phyloP scores from a whole-genome alignment of 441 rosid species.

The Flueggea neowawraea region DNA sequence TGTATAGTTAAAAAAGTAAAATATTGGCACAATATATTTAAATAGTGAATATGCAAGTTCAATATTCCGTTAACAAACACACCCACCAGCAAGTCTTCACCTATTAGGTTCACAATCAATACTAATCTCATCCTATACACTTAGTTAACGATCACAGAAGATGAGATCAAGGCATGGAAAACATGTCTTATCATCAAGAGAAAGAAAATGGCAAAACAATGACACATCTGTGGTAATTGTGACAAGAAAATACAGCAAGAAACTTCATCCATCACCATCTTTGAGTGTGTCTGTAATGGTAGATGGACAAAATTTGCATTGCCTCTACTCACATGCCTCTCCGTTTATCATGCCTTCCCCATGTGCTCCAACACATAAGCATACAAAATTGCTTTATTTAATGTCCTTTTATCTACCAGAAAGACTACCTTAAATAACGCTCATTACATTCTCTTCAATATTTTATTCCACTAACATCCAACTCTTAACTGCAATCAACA shows the following conservation, averaged over 20 bases:
- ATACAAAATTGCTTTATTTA: conserved; percentile 11
- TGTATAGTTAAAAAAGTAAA: too few species aligned
- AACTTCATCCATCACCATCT: conserved; percentile 30
- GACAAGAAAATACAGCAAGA: conserved; percentile 21
- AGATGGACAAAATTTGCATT: conserved; percentile 24
- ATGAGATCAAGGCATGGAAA: background rate
- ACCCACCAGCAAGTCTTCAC: too few species aligned
- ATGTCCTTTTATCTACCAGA: background rate
- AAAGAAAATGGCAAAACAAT: conserved; percentile 1
- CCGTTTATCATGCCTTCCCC: conserved; percentile 28
- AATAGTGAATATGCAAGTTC: too few species aligned
- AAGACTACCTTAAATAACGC: conserved; percentile 8
- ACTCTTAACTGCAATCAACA: conserved; percentile 7
- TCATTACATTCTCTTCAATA: conserved; percentile 10
- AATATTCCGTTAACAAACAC: too few species aligned
- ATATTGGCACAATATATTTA: too few species aligned
- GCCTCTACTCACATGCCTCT: conserved; percentile 28
- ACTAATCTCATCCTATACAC: too few species aligned
- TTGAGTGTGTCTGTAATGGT: conserved; percentile 13
- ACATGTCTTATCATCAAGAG: background rate
- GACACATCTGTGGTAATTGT: background rate
- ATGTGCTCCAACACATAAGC: conserved; percentile 36
- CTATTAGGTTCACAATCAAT: too few species aligned
- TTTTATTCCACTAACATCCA: background rate
- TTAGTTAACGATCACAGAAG: too few species aligned